Evolutionary conservation across 495 filamentous ascomycete species (phyloP), one percentile per base, ranked within the genome.

Genomic region (Annulohypoxylon bovei): DNA sequence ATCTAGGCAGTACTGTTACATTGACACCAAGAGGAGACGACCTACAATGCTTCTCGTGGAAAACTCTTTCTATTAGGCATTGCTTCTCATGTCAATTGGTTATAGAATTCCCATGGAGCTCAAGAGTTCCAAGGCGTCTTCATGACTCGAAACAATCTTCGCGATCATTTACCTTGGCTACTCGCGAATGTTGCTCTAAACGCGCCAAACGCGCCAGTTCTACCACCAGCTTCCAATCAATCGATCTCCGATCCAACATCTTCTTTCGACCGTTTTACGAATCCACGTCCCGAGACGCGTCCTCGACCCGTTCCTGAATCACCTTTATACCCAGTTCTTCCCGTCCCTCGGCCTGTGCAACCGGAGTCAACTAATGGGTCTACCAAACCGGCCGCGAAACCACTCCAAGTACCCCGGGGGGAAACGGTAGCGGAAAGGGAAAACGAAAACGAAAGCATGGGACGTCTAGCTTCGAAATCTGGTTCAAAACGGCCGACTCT

Each of bases 81-180:
- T 40, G 37, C 53, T 64, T 54, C 32, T 71, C 30, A 23, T 64
- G 62, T 67, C 68, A 70, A 66, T 78, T 67, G 60, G 62, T 56
- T 60, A 14, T 63, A 75, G 68, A 70, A 72, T 73, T 79, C 72
- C 46, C 70, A 75, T 68, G 72, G 70, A 73, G 61, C 62, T 67
- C 67, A 42, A 50, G 56, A 27, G 76, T 70, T 80, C 73, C 76
- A 63, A 74, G 49, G 65, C 74, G 76, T 58, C 75, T 80, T 81
- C 74, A 91, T 91, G 89, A 90, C 89, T 82, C 82, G 80, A 77
- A 86, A 90, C 78, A 90, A 90, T 78, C 80, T 90, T 56, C 76
- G 72, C 67, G 81, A 80, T 71, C 86, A 90, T 62, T 80, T 89
- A 70, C 81, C 82, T 67, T 90, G 88, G 88, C 83, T 90, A 72